Base-by-base conservation (phyloP, 208 protist genomes). In the Acanthamoeba royreba region DNA sequence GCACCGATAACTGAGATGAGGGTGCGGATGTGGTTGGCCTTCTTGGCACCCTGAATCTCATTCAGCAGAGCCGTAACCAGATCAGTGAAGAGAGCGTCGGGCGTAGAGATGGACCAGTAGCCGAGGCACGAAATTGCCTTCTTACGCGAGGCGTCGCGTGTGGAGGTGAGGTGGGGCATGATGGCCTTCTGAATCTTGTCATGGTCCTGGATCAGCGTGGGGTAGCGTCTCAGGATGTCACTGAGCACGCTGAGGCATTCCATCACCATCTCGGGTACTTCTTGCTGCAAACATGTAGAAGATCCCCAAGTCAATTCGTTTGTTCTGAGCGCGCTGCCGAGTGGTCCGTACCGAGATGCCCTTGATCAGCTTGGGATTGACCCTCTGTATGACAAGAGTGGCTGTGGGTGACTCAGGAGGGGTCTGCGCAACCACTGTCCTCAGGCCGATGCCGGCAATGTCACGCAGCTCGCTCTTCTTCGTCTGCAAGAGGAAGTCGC, bases 71-170 rank as follows among this genome's bases (percentile, higher is more conserved):
- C 46, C 19, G 92, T 81, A 1, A 97, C 61, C 9, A 98, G 77
- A 55, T 81, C 63, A 8, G 92, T 49, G 47, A 98, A 98, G 17
- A 98, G 92, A 38, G 66, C 72, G 52, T 98, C 97, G 40, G 79
- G 85, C n/a, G 92, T 53, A 28, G 88, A 46, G 19, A 74, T 61
- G 22, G 95, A 96, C 4, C 96, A 66, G 35, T 52, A 92, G 85
- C 96, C 95, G 13, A 98, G 55, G 93, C 96, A 97, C 33, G 46
- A 81, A 83, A 97, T 97, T 5, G 96, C 94, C 49, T 95, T 46
- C 89, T 98, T 98, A 40, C 97, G 66, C 42, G 96, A 93, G 2
- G 95, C 92, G 40, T 74, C 61, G 61, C 93, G 46, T 0, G 66
- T 61, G 25, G 96, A 96, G 28, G 43, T 79, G 11, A 98, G 94